Evolutionary conservation across 345 rosid genomes (phyloP).

Genomic region (Trapa bicornis): DNA sequence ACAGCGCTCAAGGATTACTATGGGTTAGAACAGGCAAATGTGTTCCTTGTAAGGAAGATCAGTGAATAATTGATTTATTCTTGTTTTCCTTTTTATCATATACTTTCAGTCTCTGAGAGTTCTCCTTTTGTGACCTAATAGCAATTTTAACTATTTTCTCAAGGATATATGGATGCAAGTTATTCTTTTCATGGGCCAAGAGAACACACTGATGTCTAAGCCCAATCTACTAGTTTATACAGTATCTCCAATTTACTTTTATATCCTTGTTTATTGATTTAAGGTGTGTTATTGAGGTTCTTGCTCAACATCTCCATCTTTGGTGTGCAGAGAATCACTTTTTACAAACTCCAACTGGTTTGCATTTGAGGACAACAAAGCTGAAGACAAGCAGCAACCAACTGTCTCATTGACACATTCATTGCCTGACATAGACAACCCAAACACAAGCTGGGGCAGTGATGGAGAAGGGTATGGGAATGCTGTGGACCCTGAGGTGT

Average conservation of each 20-base stretch:
- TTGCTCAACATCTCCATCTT: constrained; percentile 1
- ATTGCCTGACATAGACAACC: constrained; percentile 30
- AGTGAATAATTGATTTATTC: neutral
- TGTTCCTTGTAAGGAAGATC: neutral
- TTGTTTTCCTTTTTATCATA: neutral
- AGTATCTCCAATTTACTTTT: no score
- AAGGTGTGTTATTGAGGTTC: neutral
- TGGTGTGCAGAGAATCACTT: constrained; percentile 51
- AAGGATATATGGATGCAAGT: neutral
- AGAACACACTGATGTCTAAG: no score
- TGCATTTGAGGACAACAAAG: constrained; percentile 67
- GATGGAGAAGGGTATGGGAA: constrained; percentile 33
- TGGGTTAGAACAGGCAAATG: neutral
- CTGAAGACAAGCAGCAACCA: constrained; percentile 33
- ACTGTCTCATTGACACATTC: constrained; percentile 32
- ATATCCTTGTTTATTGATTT: neutral
- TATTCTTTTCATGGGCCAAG: neutral
- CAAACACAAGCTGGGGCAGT: constrained; percentile 14
- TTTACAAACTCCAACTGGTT: constrained; percentile 92
- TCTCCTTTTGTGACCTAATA: neutral
- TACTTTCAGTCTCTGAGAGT: no score
- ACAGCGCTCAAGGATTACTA: no score
- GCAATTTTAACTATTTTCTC: neutral
- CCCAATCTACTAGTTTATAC: no score
- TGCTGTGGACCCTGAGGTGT: constrained; percentile 36